Base-by-base conservation (phyloP, 1,139 yeast species). In the Debaryomyces sp. region DNA sequence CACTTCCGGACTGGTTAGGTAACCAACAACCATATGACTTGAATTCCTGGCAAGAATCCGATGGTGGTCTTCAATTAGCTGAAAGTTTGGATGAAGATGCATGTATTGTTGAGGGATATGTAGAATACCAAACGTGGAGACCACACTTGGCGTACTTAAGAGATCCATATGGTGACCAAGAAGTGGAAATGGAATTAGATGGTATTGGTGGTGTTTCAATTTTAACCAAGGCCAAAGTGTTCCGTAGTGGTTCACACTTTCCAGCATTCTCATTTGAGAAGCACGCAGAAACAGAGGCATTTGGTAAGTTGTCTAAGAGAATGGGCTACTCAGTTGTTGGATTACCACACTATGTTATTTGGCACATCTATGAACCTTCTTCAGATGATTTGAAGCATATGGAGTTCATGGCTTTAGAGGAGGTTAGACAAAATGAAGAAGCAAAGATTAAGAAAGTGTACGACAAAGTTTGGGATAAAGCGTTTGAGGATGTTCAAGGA, bases 401-500 rank as follows among this genome's bases (percentile, higher is more conserved):
- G 96, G 96, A 88, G 64, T 89, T 96, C 96, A 88, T 90, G 96
- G 96, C 96, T 0, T 82, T 88, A 60, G 96, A 90, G 67, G 96
- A 90, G 66, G 84, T 83, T 49, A 81, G 95, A 55, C 84, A 81
- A 59, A 74, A 80, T 54, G 87, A 82, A 63, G 90, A 87, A 60
- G 82, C 81, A 44, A 80, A 82, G 63, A 74, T 84, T 51, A 80
- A 80, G 60, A 84, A 84, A 62, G 82, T 85, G 49, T 88, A 88
- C 66, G 86, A 87, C 56, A 83, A 83, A 60, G 83, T 85, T 26
- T 89, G 94, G 89, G 81, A 77, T 54, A 77, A 81, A 53, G 96
- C 92, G 2, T 89, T 87, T 62, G 86, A 83, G 58, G 89, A 87
- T 61, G 89, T 87, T 46, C 80, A 80, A 57, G 75, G 73, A 27